These are phyloP conservation scores for Phytophthora brassicae DNA, from an alignment of 352 stramenopile genomes.

Conservation along the genomic window DNA sequence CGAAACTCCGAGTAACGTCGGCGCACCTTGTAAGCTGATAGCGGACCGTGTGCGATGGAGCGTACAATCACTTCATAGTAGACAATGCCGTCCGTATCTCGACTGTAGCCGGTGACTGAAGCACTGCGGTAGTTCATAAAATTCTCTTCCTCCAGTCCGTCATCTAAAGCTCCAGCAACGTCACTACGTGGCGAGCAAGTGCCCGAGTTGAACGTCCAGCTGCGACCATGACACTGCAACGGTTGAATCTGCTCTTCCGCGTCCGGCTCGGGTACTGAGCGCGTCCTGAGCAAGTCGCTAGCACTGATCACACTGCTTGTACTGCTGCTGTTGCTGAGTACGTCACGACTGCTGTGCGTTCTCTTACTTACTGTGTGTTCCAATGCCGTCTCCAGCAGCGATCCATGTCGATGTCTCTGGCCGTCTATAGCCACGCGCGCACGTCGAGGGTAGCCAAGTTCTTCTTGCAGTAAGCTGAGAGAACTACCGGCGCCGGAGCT, in stretches of 20 bases:
- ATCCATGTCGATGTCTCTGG: conserved; percentile 39
- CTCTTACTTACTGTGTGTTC: conserved; percentile 26
- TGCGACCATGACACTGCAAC: conserved; percentile 18
- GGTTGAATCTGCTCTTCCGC: conserved; percentile 28
- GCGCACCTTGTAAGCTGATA: conserved; percentile 79
- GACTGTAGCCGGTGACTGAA: conserved; percentile 72
- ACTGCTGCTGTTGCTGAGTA: conserved; percentile 27
- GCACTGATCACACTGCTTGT: conserved; percentile 21
- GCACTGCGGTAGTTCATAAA: conserved; percentile 72
- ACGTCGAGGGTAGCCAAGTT: conserved; percentile 68
- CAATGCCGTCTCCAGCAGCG: conserved; percentile 36
- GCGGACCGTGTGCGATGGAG: conserved; percentile 56
- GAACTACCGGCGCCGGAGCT: conserved; percentile 50
- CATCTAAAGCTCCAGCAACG: neutral
- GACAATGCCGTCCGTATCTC: conserved; percentile 69
- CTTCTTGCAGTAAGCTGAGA: conserved; percentile 67
- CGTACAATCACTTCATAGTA: conserved; percentile 83
- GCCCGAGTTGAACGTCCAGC: conserved; percentile 31
- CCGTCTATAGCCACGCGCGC: conserved; percentile 6
- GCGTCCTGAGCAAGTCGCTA: conserved; percentile 21
- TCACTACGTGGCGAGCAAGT: conserved; percentile 33
- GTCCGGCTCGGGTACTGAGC: conserved; percentile 34
- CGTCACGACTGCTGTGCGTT: conserved; percentile 19
- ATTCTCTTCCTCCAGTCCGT: conserved; percentile 55
- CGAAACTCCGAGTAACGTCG: conserved; percentile 78